phyloP scores from a whole-genome alignment of 148 eudicot species.

The Rhododendron kiyosumense region DNA sequence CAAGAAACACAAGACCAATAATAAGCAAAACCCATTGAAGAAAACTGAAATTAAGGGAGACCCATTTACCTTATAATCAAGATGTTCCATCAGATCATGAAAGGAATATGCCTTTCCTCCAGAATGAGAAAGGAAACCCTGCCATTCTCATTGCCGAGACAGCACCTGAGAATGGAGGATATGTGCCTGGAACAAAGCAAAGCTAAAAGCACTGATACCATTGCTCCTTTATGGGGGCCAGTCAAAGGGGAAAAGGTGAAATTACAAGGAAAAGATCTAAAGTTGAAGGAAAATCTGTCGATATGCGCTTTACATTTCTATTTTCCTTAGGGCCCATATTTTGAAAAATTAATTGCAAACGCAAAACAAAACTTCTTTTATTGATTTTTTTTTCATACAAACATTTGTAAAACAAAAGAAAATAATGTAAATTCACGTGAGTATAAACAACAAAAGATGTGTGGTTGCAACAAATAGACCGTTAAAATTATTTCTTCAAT shows the following conservation, averaged over 20 bases:
- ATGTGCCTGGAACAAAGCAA: background rate
- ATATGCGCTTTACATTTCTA: background rate
- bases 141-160: background rate
- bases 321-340: background rate
- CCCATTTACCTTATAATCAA: conserved; percentile 8
- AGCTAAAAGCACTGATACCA: background rate
- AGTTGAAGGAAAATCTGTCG: background rate
- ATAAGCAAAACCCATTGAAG: conserved; percentile 3
- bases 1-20: background rate
- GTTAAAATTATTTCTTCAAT: background rate
- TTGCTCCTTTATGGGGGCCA: background rate
- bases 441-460: background rate
- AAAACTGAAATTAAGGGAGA: background rate
- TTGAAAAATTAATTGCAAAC: background rate
- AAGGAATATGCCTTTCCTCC: background rate
- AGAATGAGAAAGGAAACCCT: background rate
- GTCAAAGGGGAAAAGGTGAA: background rate
- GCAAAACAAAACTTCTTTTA: background rate
- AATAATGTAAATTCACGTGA: background rate
- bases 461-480: background rate
- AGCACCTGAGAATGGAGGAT: background rate
- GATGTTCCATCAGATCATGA: background rate
- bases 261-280: background rate
- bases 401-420: background rate
- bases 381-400: too few species aligned